Percentiles rank a stretch among this genome's conserved stretches.
These are phyloP conservation scores for Pichia manshurica DNA, from an alignment of 805 yeast genomes.

Conservation along the genomic window DNA sequence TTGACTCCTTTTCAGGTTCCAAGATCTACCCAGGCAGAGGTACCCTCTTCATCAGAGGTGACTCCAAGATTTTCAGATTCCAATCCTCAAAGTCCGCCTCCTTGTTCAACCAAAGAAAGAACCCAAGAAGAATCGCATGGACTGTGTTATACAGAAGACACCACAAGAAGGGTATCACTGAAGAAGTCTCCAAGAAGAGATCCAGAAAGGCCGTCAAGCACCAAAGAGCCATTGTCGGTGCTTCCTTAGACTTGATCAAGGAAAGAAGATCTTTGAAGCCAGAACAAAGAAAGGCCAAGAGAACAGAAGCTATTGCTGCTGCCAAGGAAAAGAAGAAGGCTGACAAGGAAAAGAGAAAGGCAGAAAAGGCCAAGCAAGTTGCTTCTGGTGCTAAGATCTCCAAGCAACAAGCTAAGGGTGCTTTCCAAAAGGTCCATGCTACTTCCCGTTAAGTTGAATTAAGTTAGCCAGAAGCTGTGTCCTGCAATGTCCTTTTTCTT, in stretches of 20 bases:
- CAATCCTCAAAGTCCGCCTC: conserved; percentile 96
- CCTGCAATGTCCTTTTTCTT: conserved; percentile 1
- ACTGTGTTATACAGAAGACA: conserved; percentile 99
- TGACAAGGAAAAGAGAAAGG: conserved; percentile 91
- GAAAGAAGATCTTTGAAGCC: conserved; percentile 96
- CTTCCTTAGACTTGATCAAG: conserved; percentile 95
- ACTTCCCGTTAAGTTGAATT: conserved; percentile 76
- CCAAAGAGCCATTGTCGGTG: conserved; percentile 99
- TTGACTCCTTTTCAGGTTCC: conserved; percentile 98
- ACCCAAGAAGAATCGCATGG: conserved; percentile 99
- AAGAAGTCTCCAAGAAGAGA: conserved; percentile 97
- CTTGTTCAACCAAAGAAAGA: conserved; percentile 98
- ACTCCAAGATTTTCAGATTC: conserved; percentile 99
- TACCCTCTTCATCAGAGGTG: conserved; percentile 98
- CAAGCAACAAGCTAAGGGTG: conserved; percentile 97
- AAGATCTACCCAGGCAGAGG: conserved; percentile 99
- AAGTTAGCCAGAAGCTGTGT: neutral
- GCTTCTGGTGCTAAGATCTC: conserved; percentile 78
- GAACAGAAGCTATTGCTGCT: conserved; percentile 80
- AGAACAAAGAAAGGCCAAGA: conserved; percentile 96
- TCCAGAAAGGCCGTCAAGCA: conserved; percentile 95
- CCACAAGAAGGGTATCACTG: conserved; percentile 99
- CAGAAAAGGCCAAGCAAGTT: conserved; percentile 79
- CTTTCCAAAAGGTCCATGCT: conserved; percentile 94
- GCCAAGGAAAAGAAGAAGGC: conserved; percentile 88